Base-by-base conservation (phyloP, 176 grass and related monocot genomes). In the Saccharum officinarum region DNA sequence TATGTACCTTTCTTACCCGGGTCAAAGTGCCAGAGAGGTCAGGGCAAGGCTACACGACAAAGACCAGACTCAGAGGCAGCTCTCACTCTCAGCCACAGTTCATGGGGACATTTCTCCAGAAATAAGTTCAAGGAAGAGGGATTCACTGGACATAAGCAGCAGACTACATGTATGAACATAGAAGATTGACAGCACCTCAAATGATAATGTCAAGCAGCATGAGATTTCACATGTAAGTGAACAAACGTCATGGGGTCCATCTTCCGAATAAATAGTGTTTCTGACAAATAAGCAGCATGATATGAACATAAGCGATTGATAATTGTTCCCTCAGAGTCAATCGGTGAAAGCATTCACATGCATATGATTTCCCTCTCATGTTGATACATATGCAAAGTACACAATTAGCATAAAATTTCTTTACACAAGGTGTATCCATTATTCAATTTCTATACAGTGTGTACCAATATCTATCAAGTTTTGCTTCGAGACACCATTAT, bases 391-490 rank as follows among this genome's bases (percentile, higher is more conserved):
- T 60, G 54, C 23, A 50, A 28, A 31, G 26, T 49, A 69, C 39
- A 33, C 3, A 69, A 36, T 63, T 42, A 39, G 7, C 13, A 73
- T 10, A 5, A 28, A 49, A 30, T 36, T 73, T 86, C 4, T 73
- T 47, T 64, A 49, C 33, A 64, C 22, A 28, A 30, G 13, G 2
- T 17, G 37, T 14, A 65, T 73, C 30, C 15, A 73, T 80, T 60
- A 80, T 44, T 80, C 30, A 72, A 49, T 47, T 61, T 86, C 8
- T 49, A 72, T 59, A 77, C 62, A 54, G 33, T 18, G n/a, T 7
- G 17, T 50, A 69, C 73, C 33, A 83, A 87, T 69, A 86, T 88
- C 40, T 68, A 95, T 80, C 87, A 84, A 79, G 33, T 90, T 89
- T 91, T 86, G 88, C 8, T 86, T 76, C 30, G 69, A 71, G 60